Base-by-base conservation (phyloP, 176 grass and related monocot species). In the sorghum (Sorghum bicolor) region DNA sequence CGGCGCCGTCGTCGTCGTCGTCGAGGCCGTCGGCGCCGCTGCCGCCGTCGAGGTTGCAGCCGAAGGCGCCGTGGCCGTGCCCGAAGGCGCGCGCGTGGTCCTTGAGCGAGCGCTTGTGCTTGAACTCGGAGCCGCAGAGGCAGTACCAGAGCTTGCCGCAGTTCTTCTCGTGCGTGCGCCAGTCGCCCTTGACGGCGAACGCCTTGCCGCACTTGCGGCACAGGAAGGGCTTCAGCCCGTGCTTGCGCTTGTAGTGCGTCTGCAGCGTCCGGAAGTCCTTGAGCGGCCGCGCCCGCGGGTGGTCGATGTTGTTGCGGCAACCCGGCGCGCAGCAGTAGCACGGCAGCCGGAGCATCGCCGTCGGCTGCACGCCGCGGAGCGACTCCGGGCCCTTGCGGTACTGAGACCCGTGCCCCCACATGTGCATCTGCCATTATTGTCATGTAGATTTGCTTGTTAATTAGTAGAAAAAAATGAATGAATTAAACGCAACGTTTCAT, bases 121-220 rank as follows among this genome's bases (percentile, higher is more conserved):
- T 98, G 89, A 98, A 98, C 84, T 98, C 96, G 53, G 96, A 98
- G 67, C 96, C 96, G 37, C 96, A 98, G 84, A 92, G 88, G 87
- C 96, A 98, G 86, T 95, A 98, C 96, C 96, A 98, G 86, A 98
- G 90, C 84, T 92, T 98, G 85, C 96, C 96, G 77, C 96, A 98
- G 80, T 98, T 98, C 87, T 98, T 98, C 93, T 98, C 96, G 88
- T 98, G 96, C 19, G 96, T 98, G 70, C 96, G 90, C 96, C 96
- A 98, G 82, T 98, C 96, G 6, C 96, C 96, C 82, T 88, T 95
- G 31, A 98, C 96, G 28, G 96, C 96, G 72, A 98, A 98, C 28
- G 96, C 93, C 87, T 98, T 98, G 79, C 96, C 91, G 77, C 96
- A 98, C 83, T 90, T 93, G 77, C 96, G 93, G 84, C 96, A 98